Evolutionary conservation across 2,329 filamentous ascomycete genomes (phyloP).

Genomic region (Aspergillus japonicus): DNA sequence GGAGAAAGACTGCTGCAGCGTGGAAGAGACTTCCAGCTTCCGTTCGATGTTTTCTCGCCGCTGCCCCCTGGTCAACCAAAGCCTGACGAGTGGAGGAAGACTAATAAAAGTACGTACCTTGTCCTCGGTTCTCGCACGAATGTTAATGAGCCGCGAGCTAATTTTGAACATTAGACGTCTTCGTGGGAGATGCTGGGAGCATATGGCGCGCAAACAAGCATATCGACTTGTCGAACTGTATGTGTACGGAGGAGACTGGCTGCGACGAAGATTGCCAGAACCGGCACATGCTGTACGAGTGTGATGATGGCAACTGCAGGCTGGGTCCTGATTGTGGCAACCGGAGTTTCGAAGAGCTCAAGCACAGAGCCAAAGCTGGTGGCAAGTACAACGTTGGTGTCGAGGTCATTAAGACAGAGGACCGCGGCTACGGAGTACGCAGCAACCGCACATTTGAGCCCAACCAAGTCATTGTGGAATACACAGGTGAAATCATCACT

Average conservation of each 20-base stretch:
- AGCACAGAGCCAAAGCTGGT: slow-evolving; percentile 70
- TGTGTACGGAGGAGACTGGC: slow-evolving; percentile 73
- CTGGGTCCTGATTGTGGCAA: slow-evolving; percentile 79
- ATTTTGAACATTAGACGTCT: slow-evolving; percentile 66
- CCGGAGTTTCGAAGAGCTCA: slow-evolving; percentile 79
- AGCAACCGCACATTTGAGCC: slow-evolving; percentile 84
- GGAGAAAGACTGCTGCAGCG: slow-evolving; percentile 69
- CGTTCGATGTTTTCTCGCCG: slow-evolving; percentile 86
- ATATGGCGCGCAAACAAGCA: slow-evolving; percentile 79
- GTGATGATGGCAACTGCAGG: slow-evolving; percentile 84
- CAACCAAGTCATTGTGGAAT: slow-evolving; percentile 96
- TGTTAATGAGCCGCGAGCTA: slow-evolving; percentile 22
- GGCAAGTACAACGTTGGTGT: slow-evolving; percentile 90
- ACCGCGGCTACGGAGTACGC: slow-evolving; percentile 88
- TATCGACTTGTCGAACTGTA: slow-evolving; percentile 72
- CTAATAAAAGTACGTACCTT: slow-evolving; percentile 74
- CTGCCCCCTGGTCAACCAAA: slow-evolving; percentile 83
- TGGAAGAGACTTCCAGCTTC: slow-evolving; percentile 81
- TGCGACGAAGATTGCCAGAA: slow-evolving; percentile 93
- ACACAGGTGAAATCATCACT: slow-evolving; percentile 96
- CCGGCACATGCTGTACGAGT: slow-evolving; percentile 95
- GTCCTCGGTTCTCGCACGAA: background rate
- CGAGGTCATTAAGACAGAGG: slow-evolving; percentile 85
- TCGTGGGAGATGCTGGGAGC: slow-evolving; percentile 77
- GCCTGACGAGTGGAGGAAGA: slow-evolving; percentile 87